These are phyloP conservation scores for Dujonia santamariae DNA, from an alignment of 1,139 yeast species.

Conservation along the genomic window DNA sequence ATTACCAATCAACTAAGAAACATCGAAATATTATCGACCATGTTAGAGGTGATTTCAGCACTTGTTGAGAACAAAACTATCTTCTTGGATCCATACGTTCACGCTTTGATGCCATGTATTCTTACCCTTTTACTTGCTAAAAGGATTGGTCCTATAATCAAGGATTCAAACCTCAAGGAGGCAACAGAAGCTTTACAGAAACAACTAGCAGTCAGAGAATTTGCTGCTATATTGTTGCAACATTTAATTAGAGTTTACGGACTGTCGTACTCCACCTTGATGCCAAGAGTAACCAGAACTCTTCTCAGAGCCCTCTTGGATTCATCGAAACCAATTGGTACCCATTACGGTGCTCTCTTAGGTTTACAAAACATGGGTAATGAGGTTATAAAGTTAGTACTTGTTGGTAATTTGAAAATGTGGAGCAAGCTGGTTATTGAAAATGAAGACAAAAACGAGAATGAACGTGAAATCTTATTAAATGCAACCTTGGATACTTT, in stretches of 20 bases:
- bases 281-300: constrained; percentile 93
- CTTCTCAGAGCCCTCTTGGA: constrained; percentile 87
- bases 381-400: constrained; percentile 81
- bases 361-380: constrained; percentile 84
- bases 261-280: constrained; percentile 81
- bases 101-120: constrained; percentile 93
- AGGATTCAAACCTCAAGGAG: constrained; percentile 18
- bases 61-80: constrained; percentile 80
- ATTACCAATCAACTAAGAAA: constrained; percentile 84
- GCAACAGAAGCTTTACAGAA: constrained; percentile 19
- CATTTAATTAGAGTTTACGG: constrained; percentile 79
- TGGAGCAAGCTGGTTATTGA: constrained; percentile 66
- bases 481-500: constrained; percentile 56
- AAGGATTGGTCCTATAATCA: constrained; percentile 65
- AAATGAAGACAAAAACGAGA: constrained; percentile 32
- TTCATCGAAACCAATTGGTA: constrained; percentile 71
- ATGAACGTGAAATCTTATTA: constrained; percentile 46
- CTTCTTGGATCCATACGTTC: constrained; percentile 93
- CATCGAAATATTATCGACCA: constrained; percentile 71
- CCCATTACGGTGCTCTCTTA: constrained; percentile 87
- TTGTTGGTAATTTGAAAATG: constrained; percentile 78
- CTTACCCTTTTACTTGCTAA: constrained; percentile 87
- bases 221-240: constrained; percentile 80
- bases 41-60: constrained; percentile 88
- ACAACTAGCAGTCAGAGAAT: constrained; percentile 71